Conservation (phyloP, 2,329 filamentous ascomycete genomes). For the Fusarium annulatum region DNA sequence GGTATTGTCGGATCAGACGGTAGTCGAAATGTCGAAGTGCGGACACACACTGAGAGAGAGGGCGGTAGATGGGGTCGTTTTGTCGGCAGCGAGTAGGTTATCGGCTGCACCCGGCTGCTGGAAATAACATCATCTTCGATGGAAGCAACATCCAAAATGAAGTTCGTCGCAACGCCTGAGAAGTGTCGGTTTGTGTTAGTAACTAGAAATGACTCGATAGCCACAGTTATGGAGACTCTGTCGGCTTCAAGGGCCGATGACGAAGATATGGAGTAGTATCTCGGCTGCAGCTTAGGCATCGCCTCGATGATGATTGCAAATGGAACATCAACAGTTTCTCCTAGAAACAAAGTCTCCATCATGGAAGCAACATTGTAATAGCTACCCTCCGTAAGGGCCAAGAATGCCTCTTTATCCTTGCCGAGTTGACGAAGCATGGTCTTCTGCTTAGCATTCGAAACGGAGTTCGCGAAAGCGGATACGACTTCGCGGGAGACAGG, state of each 20-base stretch:
- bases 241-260: rapidly evolving
- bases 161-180: background rate
- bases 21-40: background rate
- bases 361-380: background rate
- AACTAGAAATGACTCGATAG: background rate
- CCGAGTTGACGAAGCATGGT: background rate
- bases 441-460: background rate
- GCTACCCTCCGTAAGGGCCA: rapidly evolving
- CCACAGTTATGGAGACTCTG: background rate
- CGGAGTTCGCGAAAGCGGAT: background rate
- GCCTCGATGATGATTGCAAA: background rate
- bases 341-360: background rate
- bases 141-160: background rate
- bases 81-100: rapidly evolving
- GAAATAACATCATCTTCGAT: background rate
- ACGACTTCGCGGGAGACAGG: background rate
- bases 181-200: rapidly evolving
- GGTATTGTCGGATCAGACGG: background rate
- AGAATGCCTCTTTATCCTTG: background rate
- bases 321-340: rapidly evolving
- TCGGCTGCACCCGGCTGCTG: background rate
- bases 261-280: background rate
- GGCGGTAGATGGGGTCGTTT: background rate
- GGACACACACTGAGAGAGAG: rapidly evolving
- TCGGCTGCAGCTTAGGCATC: background rate